These are phyloP conservation scores for Alnus rubra DNA, from an alignment of 306 rosid genomes.

Conservation along the genomic window DNA sequence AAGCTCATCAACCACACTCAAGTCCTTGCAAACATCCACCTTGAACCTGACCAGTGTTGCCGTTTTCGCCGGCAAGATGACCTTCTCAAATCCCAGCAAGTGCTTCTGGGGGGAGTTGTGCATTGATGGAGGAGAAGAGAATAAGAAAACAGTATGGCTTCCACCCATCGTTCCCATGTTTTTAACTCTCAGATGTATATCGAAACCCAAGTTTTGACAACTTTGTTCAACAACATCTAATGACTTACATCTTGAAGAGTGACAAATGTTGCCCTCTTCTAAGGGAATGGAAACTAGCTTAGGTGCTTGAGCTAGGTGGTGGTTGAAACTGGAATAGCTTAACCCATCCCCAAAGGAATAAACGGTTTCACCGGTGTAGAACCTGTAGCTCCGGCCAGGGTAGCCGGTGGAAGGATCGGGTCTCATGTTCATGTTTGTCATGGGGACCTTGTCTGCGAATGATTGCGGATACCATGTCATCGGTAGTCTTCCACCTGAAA, in stretches of 20 bases:
- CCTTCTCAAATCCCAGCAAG: slow-evolving; percentile 76
- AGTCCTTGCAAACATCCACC: slow-evolving; percentile 85
- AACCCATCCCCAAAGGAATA: slow-evolving; percentile 85
- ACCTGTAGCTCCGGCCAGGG: slow-evolving; percentile 86
- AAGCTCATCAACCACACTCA: slow-evolving; percentile 80
- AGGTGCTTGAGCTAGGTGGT: slow-evolving; percentile 67
- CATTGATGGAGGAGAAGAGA: slow-evolving; percentile 67
- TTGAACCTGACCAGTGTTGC: slow-evolving; percentile 59
- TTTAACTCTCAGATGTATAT: slow-evolving; percentile 62
- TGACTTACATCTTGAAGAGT: slow-evolving; percentile 66
- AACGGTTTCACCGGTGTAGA: slow-evolving; percentile 82
- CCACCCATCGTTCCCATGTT: slow-evolving; percentile 63
- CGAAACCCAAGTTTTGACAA: slow-evolving; percentile 64
- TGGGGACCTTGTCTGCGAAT: slow-evolving; percentile 76
- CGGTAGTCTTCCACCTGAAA: slow-evolving; percentile 91
- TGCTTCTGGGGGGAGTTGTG: slow-evolving; percentile 84
- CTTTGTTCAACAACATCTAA: slow-evolving; percentile 54
- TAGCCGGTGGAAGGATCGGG: slow-evolving; percentile 70
- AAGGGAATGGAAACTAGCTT: slow-evolving; percentile 58
- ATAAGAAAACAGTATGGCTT: slow-evolving; percentile 69
- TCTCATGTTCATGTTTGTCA: slow-evolving; percentile 98
- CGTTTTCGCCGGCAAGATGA: slow-evolving; percentile 47
- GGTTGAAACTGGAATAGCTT: slow-evolving; percentile 57
- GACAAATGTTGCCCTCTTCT: slow-evolving; percentile 63
- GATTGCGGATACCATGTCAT: slow-evolving; percentile 99